Evolutionary conservation across 805 yeast species (phyloP), one percentile per base, ranked within the genome.

Genomic region (Saturnispora hagleri): DNA sequence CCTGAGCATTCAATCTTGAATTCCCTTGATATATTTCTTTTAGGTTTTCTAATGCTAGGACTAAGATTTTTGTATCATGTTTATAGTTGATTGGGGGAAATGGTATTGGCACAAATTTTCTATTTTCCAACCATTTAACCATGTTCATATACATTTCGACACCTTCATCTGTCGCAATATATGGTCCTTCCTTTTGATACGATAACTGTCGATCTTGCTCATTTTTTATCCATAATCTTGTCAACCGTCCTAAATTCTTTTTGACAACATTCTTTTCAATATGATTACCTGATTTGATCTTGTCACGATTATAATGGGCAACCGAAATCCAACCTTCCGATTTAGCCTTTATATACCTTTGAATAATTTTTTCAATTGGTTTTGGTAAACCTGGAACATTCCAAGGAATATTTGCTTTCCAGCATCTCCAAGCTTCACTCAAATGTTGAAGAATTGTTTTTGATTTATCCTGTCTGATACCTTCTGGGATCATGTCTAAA

Each of bases 341-440:
- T 65, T 93, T 91, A 0, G 97, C 96, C 61, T 89, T 84, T 47
- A 93, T 83, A 61, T 93, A 93, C 44, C 96, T 78, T 62, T 87
- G 84, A 55, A 93, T 90, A 38, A 93, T 87, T 43, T 80, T 79
- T 58, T 83, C 93, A 26, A 93, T 80, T 0, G 97, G 97, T 50
- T 78, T 85, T 2, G 99, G 99, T 69, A 93, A 73, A 0, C 98
- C 98, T 1, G 96, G 96, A 15, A 93, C 98, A 58, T 88, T 82
- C 98, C 98, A 93, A 0, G 97, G 96, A 53, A 93, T 85, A 62
- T 93, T 91, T 2, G 99, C 99, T 66, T 93, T 93, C 99, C 99
- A 93, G 66, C 98, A 93, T 65, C 99, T 74, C 99, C 99, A 93
- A 0, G 99, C 99, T 66, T 93, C 99, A 63, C 95, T 86, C 53